These are phyloP conservation scores for Talaromyces pinophilus DNA, from an alignment of 2,329 filamentous ascomycete genomes.

Conservation along the genomic window DNA sequence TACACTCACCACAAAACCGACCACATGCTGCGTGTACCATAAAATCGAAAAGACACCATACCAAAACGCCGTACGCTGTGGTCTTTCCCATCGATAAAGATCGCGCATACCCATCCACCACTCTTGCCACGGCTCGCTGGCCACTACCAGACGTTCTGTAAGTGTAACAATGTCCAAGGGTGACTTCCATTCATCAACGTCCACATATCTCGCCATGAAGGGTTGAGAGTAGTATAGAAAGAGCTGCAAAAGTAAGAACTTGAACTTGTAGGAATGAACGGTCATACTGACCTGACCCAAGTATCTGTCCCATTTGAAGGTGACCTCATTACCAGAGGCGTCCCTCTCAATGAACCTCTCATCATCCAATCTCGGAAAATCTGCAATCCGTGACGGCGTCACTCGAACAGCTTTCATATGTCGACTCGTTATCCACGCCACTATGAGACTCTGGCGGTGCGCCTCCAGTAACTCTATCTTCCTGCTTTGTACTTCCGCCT, in stretches of 20 bases:
- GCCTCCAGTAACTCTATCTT: constrained; percentile 36
- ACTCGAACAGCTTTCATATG: constrained; percentile 43
- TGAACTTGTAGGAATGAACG: background rate
- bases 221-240: constrained; percentile 38
- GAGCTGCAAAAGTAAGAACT: constrained; percentile 26
- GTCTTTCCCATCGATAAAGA: constrained; percentile 45
- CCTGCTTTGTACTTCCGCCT: constrained; percentile 17
- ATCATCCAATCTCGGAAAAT: constrained; percentile 28
- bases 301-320: constrained; percentile 38
- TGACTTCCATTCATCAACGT: constrained; percentile 35
- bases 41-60: constrained; percentile 37
- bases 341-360: constrained; percentile 33
- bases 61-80: constrained; percentile 39
- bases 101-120: constrained; percentile 40
- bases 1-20: constrained; percentile 35
- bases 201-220: constrained; percentile 37
- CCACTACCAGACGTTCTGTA: constrained; percentile 43
- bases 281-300: constrained; percentile 33
- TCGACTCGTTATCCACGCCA: constrained; percentile 42
- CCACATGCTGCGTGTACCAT: constrained; percentile 41
- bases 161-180: constrained; percentile 41
- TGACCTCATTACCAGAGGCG: constrained; percentile 26
- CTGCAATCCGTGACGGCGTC: constrained; percentile 33
- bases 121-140: constrained; percentile 44
- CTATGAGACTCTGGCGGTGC: constrained; percentile 38